phyloP scores from a whole-genome alignment of 768 basidiomycete genomes.

The Phlebiopsis gigantea region DNA sequence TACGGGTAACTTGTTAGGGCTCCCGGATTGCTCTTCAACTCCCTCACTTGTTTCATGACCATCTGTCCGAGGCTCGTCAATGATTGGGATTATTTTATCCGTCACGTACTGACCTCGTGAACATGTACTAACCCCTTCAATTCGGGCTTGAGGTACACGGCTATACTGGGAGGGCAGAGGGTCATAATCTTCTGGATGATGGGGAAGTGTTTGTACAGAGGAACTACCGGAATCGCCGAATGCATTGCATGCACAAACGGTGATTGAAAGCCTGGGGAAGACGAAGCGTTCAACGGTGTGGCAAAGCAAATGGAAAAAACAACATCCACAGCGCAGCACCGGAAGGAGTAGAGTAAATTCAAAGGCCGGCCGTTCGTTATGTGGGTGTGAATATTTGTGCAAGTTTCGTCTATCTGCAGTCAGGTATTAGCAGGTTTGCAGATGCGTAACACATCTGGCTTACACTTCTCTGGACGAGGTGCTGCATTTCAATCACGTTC shows the following conservation, averaged over 20 bases:
- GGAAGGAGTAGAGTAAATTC: constrained; percentile 36
- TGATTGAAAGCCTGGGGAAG: constrained; percentile 28
- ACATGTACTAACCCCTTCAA: background rate
- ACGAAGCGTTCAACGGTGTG: constrained; percentile 27
- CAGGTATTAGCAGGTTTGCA: background rate
- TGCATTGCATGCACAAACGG: constrained; percentile 31
- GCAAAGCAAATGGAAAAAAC: constrained; percentile 38
- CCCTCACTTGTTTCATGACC: constrained; percentile 18
- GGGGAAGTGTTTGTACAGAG: constrained; percentile 5
- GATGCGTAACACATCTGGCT: background rate
- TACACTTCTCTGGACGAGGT: constrained; percentile 29
- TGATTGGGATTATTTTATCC: background rate
- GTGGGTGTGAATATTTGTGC: constrained; percentile 7
- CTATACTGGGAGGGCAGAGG: background rate
- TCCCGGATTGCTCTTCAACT: constrained; percentile 18
- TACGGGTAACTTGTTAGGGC: constrained; percentile 24
- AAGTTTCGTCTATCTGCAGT: constrained; percentile 30
- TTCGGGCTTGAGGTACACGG: background rate
- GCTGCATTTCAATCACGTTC: constrained; percentile 31
- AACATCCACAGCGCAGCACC: constrained; percentile 37
- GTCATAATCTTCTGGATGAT: background rate
- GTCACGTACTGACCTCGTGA: background rate
- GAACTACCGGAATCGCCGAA: constrained; percentile 23
- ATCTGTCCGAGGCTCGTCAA: background rate
- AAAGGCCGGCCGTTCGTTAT: constrained; percentile 19